phyloP scores from a whole-genome alignment of 305 asterid genomes.

The Rubia balearica region DNA sequence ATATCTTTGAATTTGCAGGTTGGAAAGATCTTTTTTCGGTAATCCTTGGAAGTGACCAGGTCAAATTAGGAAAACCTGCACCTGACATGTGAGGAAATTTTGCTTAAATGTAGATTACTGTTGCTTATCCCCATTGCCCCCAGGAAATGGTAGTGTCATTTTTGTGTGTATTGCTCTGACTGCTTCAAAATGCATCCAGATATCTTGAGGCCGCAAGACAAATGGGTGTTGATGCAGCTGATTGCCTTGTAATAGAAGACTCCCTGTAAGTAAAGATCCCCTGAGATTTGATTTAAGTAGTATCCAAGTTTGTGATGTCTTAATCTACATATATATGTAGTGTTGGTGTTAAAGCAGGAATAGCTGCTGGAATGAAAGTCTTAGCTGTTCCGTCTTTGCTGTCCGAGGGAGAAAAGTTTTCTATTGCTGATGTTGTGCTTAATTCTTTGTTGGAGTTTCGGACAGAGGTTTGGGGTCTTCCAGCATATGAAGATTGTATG shows the following conservation, averaged over 20 bases:
- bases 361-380: constrained; percentile 87
- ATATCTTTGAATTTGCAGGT: constrained; percentile 31
- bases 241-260: constrained; percentile 89
- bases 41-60: constrained; percentile 86
- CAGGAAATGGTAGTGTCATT: no score
- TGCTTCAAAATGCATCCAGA: constrained; percentile 36
- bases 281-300: background rate
- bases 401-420: constrained; percentile 43
- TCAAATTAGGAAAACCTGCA: constrained; percentile 85
- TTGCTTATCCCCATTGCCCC: background rate
- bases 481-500: constrained; percentile 69
- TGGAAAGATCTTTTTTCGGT: constrained; percentile 69
- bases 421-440: constrained; percentile 60
- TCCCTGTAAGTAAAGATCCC: constrained; percentile 51
- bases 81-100: constrained; percentile 67
- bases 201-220: constrained; percentile 85
- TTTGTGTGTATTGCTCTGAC: constrained; percentile 5
- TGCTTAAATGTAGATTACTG: constrained; percentile 5
- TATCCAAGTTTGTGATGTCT: background rate
- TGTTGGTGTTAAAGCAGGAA: constrained; percentile 87
- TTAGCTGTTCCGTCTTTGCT: constrained; percentile 85
- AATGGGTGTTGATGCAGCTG: constrained; percentile 55
- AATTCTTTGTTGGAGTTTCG: constrained; percentile 69
- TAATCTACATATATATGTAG: constrained; percentile 28
- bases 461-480: constrained; percentile 88